Conservation (phyloP, 2,329 filamentous ascomycete species). For the Chrysosporium keratinophilum region DNA sequence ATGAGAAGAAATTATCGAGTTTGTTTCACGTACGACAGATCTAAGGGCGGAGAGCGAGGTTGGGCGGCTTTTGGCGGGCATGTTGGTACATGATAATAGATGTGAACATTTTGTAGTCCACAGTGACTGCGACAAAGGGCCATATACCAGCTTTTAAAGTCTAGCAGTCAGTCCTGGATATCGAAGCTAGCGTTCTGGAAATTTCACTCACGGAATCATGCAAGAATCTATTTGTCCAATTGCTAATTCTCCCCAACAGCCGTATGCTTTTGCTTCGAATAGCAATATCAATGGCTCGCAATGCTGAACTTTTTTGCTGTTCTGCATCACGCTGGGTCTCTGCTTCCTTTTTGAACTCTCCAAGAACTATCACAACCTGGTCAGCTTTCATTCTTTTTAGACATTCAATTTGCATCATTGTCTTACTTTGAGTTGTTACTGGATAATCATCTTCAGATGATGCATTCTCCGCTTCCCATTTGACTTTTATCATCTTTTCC, state of each 20-base stretch:
- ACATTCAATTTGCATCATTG: not conserved
- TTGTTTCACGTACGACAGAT: slow-evolving; percentile 5
- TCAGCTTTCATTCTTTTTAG: not conserved
- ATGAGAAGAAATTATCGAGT: slow-evolving; percentile 7
- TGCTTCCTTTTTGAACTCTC: slow-evolving; percentile 5
- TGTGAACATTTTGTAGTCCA: not conserved
- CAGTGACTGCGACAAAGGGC: not conserved
- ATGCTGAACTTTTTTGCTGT: not conserved
- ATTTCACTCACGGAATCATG: slow-evolving; percentile 12
- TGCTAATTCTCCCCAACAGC: slow-evolving; percentile 7
- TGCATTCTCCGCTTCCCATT: slow-evolving; percentile 7
- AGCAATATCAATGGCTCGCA: slow-evolving; percentile 5
- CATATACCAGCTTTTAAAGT: not conserved
- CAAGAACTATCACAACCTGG: slow-evolving; percentile 3
- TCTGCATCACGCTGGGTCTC: slow-evolving; percentile 1
- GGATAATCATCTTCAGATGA: not conserved
- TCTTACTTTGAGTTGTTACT: slow-evolving; percentile 1
- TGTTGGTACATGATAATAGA: slow-evolving; percentile 6
- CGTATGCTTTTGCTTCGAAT: not conserved
- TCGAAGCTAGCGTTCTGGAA: not conserved
- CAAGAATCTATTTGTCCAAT: slow-evolving; percentile 12
- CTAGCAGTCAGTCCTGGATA: not conserved
- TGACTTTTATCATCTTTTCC: not conserved
- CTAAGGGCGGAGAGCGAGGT: slow-evolving; percentile 6
- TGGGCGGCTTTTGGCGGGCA: not conserved